A percentile compares a stretch with the other conserved stretches of the same genome.
Evolutionary conservation across 345 rosid species (phyloP).

Genomic region (Gossypium mustelinum): DNA sequence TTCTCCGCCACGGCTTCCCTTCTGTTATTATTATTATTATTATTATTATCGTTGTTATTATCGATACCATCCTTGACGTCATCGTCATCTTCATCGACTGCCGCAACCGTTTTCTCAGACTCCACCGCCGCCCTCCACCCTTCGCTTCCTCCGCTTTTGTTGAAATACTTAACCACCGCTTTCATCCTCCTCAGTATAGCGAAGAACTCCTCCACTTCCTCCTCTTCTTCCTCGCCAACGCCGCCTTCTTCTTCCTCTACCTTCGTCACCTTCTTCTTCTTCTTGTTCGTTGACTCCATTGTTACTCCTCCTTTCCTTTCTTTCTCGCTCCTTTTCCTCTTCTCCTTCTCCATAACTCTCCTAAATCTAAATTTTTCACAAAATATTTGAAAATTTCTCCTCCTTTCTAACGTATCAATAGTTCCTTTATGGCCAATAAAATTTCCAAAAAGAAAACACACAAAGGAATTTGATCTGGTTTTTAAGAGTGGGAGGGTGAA

Average conservation of each 20-base stretch:
- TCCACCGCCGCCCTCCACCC: slow-evolving; percentile 10
- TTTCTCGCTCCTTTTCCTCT: not conserved
- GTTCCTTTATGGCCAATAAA: not conserved
- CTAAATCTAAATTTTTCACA: not conserved
- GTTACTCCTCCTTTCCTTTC: not conserved
- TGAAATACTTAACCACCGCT: not conserved
- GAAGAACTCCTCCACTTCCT: slow-evolving; percentile 12
- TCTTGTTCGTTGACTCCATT: not conserved
- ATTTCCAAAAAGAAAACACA: not conserved
- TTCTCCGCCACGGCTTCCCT: not conserved
- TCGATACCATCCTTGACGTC: not conserved
- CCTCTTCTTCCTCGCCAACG: not conserved
- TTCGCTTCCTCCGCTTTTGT: not conserved
- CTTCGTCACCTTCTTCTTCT: not conserved
- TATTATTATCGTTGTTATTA: not conserved
- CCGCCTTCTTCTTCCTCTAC: not conserved
- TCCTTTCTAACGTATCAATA: not conserved
- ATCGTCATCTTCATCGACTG: not conserved
- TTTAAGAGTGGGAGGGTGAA: not conserved
- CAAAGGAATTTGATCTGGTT: not conserved
- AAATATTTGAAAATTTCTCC: not conserved
- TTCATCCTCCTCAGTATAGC: slow-evolving; percentile 10
- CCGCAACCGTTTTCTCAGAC: not conserved
- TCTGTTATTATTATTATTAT: not conserved
- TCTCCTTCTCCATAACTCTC: not conserved